These are phyloP conservation scores for Trichoderma atrobrunneum DNA, from an alignment of 2,329 filamentous ascomycete genomes.

Conservation along the genomic window DNA sequence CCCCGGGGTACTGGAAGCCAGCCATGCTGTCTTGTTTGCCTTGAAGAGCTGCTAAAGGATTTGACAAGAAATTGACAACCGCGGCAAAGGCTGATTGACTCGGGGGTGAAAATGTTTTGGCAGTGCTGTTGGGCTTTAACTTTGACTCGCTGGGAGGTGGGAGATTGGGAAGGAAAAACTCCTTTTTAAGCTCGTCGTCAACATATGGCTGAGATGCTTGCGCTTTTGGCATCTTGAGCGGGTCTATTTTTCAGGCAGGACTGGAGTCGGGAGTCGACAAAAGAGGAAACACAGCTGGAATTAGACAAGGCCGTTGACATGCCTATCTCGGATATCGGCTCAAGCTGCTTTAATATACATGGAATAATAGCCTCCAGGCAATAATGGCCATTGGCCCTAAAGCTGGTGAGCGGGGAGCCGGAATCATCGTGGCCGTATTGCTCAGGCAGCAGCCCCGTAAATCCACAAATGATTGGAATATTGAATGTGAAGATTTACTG, in stretches of 20 bases:
- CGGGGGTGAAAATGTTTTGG: background rate
- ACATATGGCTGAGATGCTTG: background rate
- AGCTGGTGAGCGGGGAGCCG: background rate
- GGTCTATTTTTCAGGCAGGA: background rate
- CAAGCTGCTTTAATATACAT: background rate
- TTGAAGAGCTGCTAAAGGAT: background rate
- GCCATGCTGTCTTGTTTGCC: background rate
- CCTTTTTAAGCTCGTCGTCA: background rate
- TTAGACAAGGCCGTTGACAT: background rate
- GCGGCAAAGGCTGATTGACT: background rate
- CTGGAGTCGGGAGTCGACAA: background rate
- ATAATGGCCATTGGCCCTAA: background rate
- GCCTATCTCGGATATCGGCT: background rate
- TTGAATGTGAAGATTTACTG: background rate
- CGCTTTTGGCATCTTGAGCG: background rate
- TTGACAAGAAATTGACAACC: background rate
- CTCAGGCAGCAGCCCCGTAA: slow-evolving; percentile 2
- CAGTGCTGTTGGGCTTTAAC: background rate
- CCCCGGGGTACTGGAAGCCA: slow-evolving; percentile 9
- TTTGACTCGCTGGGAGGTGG: background rate
- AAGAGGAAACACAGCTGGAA: background rate
- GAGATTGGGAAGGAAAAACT: background rate
- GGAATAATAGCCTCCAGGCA: background rate
- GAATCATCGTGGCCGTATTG: background rate
- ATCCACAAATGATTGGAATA: background rate